phyloP scores from a whole-genome alignment of 768 basidiomycete species.

The Vararia minispora region DNA sequence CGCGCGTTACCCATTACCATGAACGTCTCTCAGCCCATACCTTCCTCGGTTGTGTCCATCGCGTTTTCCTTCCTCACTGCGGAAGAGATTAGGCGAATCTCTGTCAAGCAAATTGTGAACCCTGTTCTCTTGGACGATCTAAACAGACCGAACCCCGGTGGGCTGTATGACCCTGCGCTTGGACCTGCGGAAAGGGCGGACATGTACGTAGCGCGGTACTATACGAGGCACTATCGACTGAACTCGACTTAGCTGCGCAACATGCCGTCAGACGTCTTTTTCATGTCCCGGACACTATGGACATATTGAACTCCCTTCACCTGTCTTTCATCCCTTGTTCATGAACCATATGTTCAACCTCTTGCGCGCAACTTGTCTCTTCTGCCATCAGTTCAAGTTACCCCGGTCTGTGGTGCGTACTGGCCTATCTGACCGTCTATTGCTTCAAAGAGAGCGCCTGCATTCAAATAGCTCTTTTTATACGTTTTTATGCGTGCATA shows the following conservation, averaged over 20 bases:
- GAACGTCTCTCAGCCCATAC: conserved; percentile 86
- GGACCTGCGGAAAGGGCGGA: conserved; percentile 85
- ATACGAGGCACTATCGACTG: conserved; percentile 6
- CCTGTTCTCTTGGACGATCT: conserved; percentile 88
- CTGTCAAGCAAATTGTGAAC: conserved; percentile 96
- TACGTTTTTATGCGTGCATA: too few relatives aligned
- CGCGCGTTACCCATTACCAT: conserved; percentile 27
- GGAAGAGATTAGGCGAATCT: conserved; percentile 83
- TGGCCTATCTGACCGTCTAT: conserved; percentile 9
- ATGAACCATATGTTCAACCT: conserved; percentile 85
- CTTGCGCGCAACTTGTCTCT: conserved; percentile 81
- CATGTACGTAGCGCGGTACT: conserved; percentile 49
- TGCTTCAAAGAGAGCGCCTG: too few relatives aligned
- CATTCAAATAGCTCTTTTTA: too few relatives aligned
- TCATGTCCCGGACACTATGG: conserved; percentile 98
- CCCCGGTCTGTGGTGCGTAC: conserved; percentile 53
- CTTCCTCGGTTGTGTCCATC: conserved; percentile 73
- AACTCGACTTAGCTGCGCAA: conserved; percentile 59
- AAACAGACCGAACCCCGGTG: conserved; percentile 83
- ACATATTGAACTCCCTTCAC: conserved; percentile 91
- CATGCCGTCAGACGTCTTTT: conserved; percentile 88
- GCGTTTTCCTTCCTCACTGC: conserved; percentile 90
- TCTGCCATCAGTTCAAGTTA: conserved; percentile 88
- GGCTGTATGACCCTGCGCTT: conserved; percentile 90
- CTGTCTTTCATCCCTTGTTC: conserved; percentile 95